phyloP scores from a whole-genome alignment of 345 rosid genomes.

The Eucalyptus tenuipes region DNA sequence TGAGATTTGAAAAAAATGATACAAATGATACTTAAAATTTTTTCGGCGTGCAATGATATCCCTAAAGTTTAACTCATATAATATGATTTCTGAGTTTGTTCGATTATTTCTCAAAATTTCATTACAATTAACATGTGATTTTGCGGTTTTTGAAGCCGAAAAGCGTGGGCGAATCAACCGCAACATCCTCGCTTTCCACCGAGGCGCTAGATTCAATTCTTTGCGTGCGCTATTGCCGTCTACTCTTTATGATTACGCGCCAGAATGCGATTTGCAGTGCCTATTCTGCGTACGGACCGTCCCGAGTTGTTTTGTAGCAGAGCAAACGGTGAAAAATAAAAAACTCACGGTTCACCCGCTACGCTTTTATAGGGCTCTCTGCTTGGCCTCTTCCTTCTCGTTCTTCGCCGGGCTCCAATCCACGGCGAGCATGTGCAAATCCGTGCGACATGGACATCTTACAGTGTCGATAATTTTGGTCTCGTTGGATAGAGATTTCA shows the following conservation, averaged over 20 bases:
- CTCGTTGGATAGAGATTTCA: not conserved
- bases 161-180: not conserved
- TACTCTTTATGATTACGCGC: not conserved
- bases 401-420: not conserved
- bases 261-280: not conserved
- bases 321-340: not conserved
- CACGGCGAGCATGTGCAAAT: not conserved
- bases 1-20: rapidly evolving
- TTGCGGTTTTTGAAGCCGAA: not conserved
- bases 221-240: not conserved
- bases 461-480: not conserved
- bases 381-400: not conserved
- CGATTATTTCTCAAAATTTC: not conserved
- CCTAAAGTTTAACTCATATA: no score
- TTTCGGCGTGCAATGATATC: rapidly evolving
- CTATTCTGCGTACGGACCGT: not conserved
- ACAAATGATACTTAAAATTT: not conserved
- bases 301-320: not conserved
- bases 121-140: not conserved
- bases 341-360: not conserved
- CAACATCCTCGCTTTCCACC: not conserved
- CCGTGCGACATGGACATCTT: not conserved
- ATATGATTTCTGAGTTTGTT: no score
- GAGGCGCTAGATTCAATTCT: not conserved
- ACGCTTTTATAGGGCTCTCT: not conserved